These are phyloP conservation scores for Penicillium atrosanguineum DNA, from an alignment of 495 filamentous ascomycete species.

Conservation along the genomic window DNA sequence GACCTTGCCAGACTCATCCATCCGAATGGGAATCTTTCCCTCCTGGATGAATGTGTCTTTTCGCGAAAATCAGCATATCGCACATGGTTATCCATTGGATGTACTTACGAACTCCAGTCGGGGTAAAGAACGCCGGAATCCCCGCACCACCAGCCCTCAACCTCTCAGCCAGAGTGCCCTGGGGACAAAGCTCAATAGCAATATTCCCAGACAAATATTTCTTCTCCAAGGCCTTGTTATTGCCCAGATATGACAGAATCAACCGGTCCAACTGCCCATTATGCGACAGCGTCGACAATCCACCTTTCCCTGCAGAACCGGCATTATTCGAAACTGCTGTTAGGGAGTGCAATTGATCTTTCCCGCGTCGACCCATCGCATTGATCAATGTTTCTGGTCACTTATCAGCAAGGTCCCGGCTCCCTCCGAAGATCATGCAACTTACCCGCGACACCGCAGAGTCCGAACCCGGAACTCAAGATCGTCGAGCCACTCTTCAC, in stretches of 20 bases:
- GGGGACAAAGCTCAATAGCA: conserved; percentile 82
- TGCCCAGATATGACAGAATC: conserved; percentile 82
- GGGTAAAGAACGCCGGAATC: conserved; percentile 89
- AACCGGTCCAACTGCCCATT: conserved; percentile 79
- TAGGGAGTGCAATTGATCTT: conserved; percentile 65
- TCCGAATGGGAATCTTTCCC: conserved; percentile 73
- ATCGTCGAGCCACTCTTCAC: conserved; percentile 71
- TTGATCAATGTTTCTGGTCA: conserved; percentile 71
- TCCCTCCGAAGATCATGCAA: neutral
- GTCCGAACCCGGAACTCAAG: conserved; percentile 81
- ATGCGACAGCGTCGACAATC: conserved; percentile 75
- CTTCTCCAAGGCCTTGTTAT: conserved; percentile 82
- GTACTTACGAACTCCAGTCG: conserved; percentile 67
- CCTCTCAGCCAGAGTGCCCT: conserved; percentile 85
- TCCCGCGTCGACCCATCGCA: conserved; percentile 64
- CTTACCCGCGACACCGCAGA: conserved; percentile 75
- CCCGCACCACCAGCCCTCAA: conserved; percentile 81
- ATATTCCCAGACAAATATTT: conserved; percentile 83
- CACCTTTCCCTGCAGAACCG: conserved; percentile 68
- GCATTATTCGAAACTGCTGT: conserved; percentile 94
- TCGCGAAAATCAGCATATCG: neutral
- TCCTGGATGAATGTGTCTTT: conserved; percentile 72
- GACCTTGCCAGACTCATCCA: conserved; percentile 74
- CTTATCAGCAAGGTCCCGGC: neutral
- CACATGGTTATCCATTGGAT: neutral